phyloP scores from a whole-genome alignment of 345 rosid genomes.

The Salix brachista region DNA sequence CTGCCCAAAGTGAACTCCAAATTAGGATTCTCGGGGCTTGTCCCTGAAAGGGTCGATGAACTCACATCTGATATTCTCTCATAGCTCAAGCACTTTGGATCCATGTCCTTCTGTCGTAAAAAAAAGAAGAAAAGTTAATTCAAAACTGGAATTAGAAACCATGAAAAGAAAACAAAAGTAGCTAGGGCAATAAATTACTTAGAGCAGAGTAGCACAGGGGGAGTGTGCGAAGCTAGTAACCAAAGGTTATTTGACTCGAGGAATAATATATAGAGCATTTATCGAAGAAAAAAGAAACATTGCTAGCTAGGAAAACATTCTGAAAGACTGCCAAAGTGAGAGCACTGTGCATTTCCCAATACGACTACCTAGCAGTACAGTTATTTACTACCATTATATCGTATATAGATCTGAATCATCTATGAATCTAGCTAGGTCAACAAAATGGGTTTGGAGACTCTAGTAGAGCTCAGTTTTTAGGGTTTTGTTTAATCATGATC shows the following conservation, averaged over 20 bases:
- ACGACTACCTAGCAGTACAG: not conserved
- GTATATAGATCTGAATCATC: slow-evolving; percentile 1
- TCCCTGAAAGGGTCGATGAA: slow-evolving; percentile 66
- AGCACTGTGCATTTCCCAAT: slow-evolving; percentile 15
- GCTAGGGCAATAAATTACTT: not conserved
- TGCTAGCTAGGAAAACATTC: slow-evolving; percentile 12
- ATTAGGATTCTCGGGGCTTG: slow-evolving; percentile 84
- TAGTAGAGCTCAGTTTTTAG: slow-evolving; percentile 9
- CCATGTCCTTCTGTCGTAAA: slow-evolving; percentile 50
- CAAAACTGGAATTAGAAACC: not conserved
- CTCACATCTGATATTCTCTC: slow-evolving; percentile 79
- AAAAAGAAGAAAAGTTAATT: not conserved
- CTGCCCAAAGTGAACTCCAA: slow-evolving; percentile 95
- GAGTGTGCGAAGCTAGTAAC: slow-evolving; percentile 27
- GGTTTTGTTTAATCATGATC: not conserved
- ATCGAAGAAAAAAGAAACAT: slow-evolving; percentile 8
- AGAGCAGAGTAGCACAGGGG: slow-evolving; percentile 8
- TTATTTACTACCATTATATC: not conserved
- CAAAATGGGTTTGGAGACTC: slow-evolving; percentile 20
- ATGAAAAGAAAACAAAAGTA: not conserved
- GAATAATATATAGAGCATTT: slow-evolving; percentile 46
- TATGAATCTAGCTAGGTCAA: slow-evolving; percentile 19
- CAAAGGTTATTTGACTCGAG: slow-evolving; percentile 42
- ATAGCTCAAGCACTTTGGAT: slow-evolving; percentile 63
- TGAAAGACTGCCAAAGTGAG: slow-evolving; percentile 32